Evolutionary conservation across 768 basidiomycete species (phyloP).

Genomic region (Phaffia tasmanica): DNA sequence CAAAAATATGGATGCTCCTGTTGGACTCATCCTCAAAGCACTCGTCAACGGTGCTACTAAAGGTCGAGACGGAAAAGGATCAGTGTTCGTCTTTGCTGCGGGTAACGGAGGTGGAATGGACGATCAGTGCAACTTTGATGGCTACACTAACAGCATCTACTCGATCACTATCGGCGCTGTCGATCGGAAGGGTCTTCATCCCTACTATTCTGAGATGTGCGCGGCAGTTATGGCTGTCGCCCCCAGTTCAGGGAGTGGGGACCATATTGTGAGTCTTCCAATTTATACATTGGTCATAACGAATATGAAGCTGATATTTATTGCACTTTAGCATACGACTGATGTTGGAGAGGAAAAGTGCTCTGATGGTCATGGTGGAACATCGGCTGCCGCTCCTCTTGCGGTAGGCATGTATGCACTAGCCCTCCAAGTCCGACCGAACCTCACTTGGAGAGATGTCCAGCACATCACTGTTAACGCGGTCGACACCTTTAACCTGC

Average conservation of each 20-base stretch:
- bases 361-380: conserved; percentile 76
- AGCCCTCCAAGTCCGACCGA: conserved; percentile 76
- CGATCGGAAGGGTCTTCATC: conserved; percentile 84
- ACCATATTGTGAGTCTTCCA: conserved; percentile 63
- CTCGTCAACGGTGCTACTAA: conserved; percentile 86
- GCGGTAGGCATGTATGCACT: conserved; percentile 89
- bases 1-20: conserved; percentile 83
- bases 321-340: conserved; percentile 63
- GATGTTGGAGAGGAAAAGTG: conserved; percentile 80
- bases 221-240: conserved; percentile 94
- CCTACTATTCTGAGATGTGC: conserved; percentile 95
- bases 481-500: conserved; percentile 60
- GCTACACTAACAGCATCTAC: conserved; percentile 96
- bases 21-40: conserved; percentile 80
- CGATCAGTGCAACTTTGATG: conserved; percentile 99
- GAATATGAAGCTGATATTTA: not conserved
- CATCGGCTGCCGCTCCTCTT: conserved; percentile 94
- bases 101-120: conserved; percentile 85
- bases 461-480: conserved; percentile 77
- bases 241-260: conserved; percentile 86
- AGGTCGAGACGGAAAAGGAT: conserved; percentile 79
- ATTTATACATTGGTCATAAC: not conserved
- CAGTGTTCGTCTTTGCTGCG: conserved; percentile 90
- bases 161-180: conserved; percentile 92
- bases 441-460: conserved; percentile 91